These are phyloP conservation scores for Malus hybrid DNA, from an alignment of 331 rosid species.

Conservation along the genomic window DNA sequence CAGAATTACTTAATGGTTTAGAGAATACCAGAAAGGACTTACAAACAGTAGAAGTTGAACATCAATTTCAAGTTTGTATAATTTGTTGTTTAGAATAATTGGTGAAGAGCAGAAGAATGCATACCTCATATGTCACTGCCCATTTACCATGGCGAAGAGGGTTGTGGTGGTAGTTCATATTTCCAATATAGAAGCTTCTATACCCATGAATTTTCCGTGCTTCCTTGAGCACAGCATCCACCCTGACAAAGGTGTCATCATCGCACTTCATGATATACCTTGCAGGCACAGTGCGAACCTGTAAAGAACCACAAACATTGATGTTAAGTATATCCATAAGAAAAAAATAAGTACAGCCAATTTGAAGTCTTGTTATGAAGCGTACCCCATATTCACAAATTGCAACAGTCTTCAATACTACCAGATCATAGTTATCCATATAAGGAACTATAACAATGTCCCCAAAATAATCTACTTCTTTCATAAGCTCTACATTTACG, in stretches of 20 bases:
- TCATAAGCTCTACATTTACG: constrained; percentile 64
- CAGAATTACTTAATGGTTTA: not conserved
- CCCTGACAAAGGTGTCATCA: constrained; percentile 92
- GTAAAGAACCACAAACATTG: constrained; percentile 19
- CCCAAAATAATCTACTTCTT: constrained; percentile 85
- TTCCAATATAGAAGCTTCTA: constrained; percentile 78
- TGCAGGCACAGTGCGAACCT: constrained; percentile 61
- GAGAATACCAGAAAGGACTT: not conserved
- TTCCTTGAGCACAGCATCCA: constrained; percentile 67
- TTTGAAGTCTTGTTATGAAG: constrained; percentile 10
- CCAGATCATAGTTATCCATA: constrained; percentile 93
- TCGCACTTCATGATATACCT: constrained; percentile 89
- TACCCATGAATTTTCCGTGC: constrained; percentile 33
- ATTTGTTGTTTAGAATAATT: not conserved
- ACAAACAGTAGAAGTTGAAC: not conserved
- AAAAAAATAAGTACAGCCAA: constrained; percentile 2
- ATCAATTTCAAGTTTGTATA: too few relatives aligned
- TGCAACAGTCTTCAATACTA: constrained; percentile 90
- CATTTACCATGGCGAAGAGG: constrained; percentile 91
- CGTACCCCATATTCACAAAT: constrained; percentile 95
- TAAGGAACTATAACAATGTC: constrained; percentile 85
- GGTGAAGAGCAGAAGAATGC: not conserved
- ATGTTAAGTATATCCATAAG: not conserved
- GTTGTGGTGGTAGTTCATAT: constrained; percentile 75
- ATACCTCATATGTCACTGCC: constrained; percentile 97